phyloP scores from a whole-genome alignment of 208 protist species.

The Wallacemonas rigidus region DNA sequence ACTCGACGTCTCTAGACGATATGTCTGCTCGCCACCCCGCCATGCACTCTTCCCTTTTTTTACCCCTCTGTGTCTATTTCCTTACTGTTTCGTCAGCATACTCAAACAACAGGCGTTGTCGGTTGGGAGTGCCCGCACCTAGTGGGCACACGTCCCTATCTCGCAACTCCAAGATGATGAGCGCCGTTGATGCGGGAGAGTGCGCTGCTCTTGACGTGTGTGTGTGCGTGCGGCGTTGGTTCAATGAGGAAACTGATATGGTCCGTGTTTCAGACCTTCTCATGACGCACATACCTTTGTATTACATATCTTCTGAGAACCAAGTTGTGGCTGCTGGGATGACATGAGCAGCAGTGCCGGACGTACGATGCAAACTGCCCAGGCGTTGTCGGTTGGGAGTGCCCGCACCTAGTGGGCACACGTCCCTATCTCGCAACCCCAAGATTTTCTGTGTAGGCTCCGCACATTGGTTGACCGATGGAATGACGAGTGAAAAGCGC shows the following conservation, averaged over 20 bases:
- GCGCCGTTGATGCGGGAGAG: no score
- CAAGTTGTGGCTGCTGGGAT: not conserved
- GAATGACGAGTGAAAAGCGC: conserved; percentile 54
- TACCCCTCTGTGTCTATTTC: not conserved
- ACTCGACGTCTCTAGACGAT: no score
- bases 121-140: conserved; percentile 18
- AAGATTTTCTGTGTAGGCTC: conserved; percentile 1
- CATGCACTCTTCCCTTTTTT: not conserved
- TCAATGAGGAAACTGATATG: conserved; percentile 75
- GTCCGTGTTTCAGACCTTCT: conserved; percentile 76
- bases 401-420: not conserved
- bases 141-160: conserved; percentile 22
- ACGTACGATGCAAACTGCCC: no score
- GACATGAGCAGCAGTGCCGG: no score
- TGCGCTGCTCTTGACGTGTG: no score
- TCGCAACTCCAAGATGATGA: conserved; percentile 30
- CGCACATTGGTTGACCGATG: conserved; percentile 1
- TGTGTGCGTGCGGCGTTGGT: not conserved
- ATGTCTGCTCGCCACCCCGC: no score
- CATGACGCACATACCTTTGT: conserved; percentile 53
- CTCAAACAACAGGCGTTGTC: conserved; percentile 20
- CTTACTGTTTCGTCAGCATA: not conserved
- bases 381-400: conserved; percentile 34
- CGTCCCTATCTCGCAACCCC: conserved; percentile 37
- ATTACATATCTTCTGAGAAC: conserved; percentile 66